Conservation (phyloP, 2,329 filamentous ascomycete genomes). For the Stylonectria norvegica region DNA sequence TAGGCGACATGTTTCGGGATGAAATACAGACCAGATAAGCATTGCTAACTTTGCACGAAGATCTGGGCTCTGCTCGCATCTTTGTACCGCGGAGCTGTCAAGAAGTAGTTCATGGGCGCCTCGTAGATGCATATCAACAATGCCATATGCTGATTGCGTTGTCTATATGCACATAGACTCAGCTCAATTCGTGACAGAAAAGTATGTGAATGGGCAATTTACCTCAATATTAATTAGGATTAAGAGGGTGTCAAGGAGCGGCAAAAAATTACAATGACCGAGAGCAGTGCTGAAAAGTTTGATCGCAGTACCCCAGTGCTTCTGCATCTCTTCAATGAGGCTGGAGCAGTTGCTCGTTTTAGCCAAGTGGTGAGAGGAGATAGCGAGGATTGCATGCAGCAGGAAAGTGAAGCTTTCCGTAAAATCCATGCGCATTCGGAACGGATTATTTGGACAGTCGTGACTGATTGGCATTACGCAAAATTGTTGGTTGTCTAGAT, state of each 20-base stretch:
- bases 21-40: slow-evolving; percentile 3
- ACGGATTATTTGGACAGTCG: slow-evolving; percentile 4
- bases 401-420: slow-evolving; percentile 5
- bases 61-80: slow-evolving; percentile 1
- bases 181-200: too few relatives aligned
- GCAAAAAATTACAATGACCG: slow-evolving; percentile 2
- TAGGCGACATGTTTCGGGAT: too few relatives aligned
- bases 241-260: slow-evolving; percentile 4
- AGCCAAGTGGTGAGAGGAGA: slow-evolving; percentile 5
- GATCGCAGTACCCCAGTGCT: slow-evolving; percentile 7
- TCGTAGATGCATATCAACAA: slow-evolving; percentile 6
- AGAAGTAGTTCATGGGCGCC: slow-evolving; percentile 1
- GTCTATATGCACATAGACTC: slow-evolving; percentile 1
- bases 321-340: slow-evolving; percentile 4
- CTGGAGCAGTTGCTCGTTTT: slow-evolving; percentile 3
- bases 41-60: slow-evolving; percentile 5
- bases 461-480: slow-evolving; percentile 5
- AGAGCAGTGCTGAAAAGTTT: slow-evolving; percentile 4
- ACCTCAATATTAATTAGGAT: slow-evolving; percentile 8
- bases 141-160: slow-evolving; percentile 6
- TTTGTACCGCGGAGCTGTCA: background rate
- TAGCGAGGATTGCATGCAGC: slow-evolving; percentile 3
- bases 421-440: slow-evolving; percentile 5
- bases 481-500: slow-evolving; percentile 6
- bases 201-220: too few relatives aligned